Base-by-base conservation (phyloP, 352 stramenopile genomes). In the Pilasporangium apinafurcum region DNA sequence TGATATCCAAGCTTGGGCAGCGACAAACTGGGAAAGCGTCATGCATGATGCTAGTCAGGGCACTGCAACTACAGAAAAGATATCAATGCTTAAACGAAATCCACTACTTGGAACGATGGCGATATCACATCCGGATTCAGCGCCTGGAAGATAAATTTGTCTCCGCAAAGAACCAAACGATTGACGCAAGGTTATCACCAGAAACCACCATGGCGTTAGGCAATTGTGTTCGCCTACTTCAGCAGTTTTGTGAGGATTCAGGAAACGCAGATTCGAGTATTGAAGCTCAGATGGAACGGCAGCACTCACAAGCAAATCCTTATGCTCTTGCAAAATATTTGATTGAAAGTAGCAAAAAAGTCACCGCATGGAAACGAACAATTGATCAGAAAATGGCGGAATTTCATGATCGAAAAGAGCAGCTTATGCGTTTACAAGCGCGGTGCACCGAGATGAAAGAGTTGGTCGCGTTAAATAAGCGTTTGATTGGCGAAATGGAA, bases 371-470 rank as follows among this genome's bases (percentile, higher is more conserved):
- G 72, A 65, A 65, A 53, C 47, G 63, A 5, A 48, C 57, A 2
- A 59, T 81, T 14, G 65, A 81, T 37, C 57, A 57, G 14, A 79
- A 68, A 43, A 54, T 75, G 20, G 24, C 50, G 1, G 64, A 83
- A 48, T 73, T 79, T 29, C 45, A 45, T 4, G 51, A 69, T 26
- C 59, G 55, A 33, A 73, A 71, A 16, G 58, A 47, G 21, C 68
- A 83, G 28, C 51, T 85, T 1, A 47, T 41, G 33, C 63, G 63
- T 2, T 49, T 83, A 2, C 51, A 78, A 28, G 49, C 40, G 8
- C 54, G 65, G 17, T 85, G 67, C 34, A 38, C 42, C 0, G 65
- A 83, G 37, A 60, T 85, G 5, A 74, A 69, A 25, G 55, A 61
- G 21, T 47, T 85, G 22, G 62, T 83, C 12, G 61, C 42, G 9